These are phyloP conservation scores for Begonia loranthoides DNA, from an alignment of 306 rosid species.

Conservation along the genomic window DNA sequence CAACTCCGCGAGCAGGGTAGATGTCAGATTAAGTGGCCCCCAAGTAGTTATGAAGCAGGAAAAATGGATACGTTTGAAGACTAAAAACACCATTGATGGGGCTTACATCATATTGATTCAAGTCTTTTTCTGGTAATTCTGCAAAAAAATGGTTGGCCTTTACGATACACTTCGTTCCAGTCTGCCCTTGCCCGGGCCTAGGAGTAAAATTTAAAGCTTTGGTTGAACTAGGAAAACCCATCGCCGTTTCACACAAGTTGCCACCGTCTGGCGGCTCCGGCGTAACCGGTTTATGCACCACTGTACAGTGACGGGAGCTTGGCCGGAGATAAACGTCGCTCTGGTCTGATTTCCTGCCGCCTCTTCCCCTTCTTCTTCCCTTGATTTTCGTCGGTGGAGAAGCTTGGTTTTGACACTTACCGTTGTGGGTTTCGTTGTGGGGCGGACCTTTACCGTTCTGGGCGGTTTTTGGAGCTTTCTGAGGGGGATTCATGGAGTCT, in stretches of 20 bases:
- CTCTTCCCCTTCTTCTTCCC: slow-evolving; percentile 77
- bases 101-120: slow-evolving; percentile 95
- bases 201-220: slow-evolving; percentile 70
- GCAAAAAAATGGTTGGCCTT: slow-evolving; percentile 98
- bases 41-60: slow-evolving; percentile 12
- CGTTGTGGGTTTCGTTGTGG: slow-evolving; percentile 26
- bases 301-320: slow-evolving; percentile 59
- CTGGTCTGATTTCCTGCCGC: slow-evolving; percentile 78
- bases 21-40: slow-evolving; percentile 34
- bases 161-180: slow-evolving; percentile 82
- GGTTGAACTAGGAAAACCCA: slow-evolving; percentile 73
- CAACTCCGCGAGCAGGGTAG: slow-evolving; percentile 26
- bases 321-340: slow-evolving; percentile 74
- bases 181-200: slow-evolving; percentile 89
- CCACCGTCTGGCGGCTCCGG: slow-evolving; percentile 29
- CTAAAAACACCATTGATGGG: slow-evolving; percentile 11
- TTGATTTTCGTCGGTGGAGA: slow-evolving; percentile 53
- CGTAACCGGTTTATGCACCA: slow-evolving; percentile 21
- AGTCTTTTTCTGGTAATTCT: slow-evolving; percentile 93
- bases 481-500: slow-evolving; percentile 44
- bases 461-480: slow-evolving; percentile 50
- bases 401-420: slow-evolving; percentile 36
- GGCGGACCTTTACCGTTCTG: slow-evolving; percentile 84
- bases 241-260: slow-evolving; percentile 30
- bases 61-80: slow-evolving; percentile 2